Evolutionary conservation across 2,329 filamentous ascomycete genomes (phyloP), one percentile per base, ranked within the genome.

Genomic region (Botryotinia convoluta): DNA sequence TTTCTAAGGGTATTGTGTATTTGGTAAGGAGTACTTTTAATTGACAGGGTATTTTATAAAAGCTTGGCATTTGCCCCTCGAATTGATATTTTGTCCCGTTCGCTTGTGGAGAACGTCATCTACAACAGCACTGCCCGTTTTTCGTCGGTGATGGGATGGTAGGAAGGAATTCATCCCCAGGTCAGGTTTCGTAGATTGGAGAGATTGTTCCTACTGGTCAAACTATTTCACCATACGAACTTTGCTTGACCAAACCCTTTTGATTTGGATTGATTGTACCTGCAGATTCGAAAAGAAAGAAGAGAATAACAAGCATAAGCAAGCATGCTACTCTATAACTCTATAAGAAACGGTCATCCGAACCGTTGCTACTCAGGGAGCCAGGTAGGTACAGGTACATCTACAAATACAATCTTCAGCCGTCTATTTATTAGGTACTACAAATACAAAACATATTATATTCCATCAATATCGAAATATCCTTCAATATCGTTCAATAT

Each of bases 101-200:
- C 61, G 61, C 61, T 63, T 63, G 39, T 44, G 61, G 39, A 45
- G n/a, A 63, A 45, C 61, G 61, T 64, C 61, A 64, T 64, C 39
- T 32, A 63, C 35, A 9, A 62, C 39, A 29, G 39, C n/a, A 45
- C 61, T 44, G 39, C 61, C 39, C 39, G n/a, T 54, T 54, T 54
- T 51, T n/a, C 48, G n/a, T 51, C 48, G 26, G 26, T 16, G 48
- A 16, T n/a, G 48, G 26, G 10, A n/a, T 54, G 51, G 51, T 7
- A 3, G 51, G n/a, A 54, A n/a, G 48, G 48, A 12, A 14, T 51
- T 51, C 26, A n/a, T 14, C 4, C 20, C 6, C 29, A 26, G 22
- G 5, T 16, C 5, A 37, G 22, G 3, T 61, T n/a, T 5, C 22
- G 35, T n/a, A 22, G 32, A 37, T n/a, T 26, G 9, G 59, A 32